Conservation (phyloP, 1,139 yeast genomes). For the Hanseniaspora uvarum region DNA sequence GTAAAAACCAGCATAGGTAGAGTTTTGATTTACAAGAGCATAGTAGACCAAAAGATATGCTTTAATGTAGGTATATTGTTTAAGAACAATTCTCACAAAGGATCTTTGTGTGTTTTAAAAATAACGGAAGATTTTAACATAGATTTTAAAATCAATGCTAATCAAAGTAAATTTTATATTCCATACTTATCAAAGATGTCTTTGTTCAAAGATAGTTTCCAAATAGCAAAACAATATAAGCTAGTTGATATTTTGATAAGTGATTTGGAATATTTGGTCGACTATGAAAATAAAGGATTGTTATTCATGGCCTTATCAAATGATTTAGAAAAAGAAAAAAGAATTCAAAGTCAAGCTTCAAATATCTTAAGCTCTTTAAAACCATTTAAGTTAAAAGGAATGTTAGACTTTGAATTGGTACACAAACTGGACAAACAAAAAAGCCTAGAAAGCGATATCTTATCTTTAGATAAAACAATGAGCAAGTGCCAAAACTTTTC, state of each 20-base stretch:
- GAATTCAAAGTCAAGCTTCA: conserved; percentile 37
- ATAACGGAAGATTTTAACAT: conserved; percentile 27
- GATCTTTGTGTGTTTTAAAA: conserved; percentile 27
- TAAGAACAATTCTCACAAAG: conserved; percentile 34
- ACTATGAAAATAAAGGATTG: conserved; percentile 24
- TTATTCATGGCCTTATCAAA: conserved; percentile 13
- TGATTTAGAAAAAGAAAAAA: conserved; percentile 33
- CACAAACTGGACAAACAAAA: conserved; percentile 40
- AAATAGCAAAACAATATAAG: conserved; percentile 32
- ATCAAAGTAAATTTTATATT: conserved; percentile 32
- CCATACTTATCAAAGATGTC: conserved; percentile 45
- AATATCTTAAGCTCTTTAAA: conserved; percentile 37
- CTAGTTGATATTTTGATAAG: conserved; percentile 39
- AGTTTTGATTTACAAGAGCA: conserved; percentile 49
- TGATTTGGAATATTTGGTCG: conserved; percentile 40
- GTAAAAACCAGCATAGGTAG: conserved; percentile 49
- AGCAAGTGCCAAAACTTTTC: background rate
- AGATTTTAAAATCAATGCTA: conserved; percentile 19
- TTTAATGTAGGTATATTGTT: conserved; percentile 46
- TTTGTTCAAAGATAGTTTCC: conserved; percentile 29
- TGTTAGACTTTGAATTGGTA: conserved; percentile 46
- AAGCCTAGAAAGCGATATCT: conserved; percentile 28
- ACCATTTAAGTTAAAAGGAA: conserved; percentile 39
- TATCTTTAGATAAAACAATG: background rate
- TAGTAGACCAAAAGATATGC: conserved; percentile 30